A percentile compares a stretch with the other conserved stretches of the same genome.
Evolutionary conservation across 495 filamentous ascomycete species (phyloP).

Genomic region (Margaritispora aquatica): DNA sequence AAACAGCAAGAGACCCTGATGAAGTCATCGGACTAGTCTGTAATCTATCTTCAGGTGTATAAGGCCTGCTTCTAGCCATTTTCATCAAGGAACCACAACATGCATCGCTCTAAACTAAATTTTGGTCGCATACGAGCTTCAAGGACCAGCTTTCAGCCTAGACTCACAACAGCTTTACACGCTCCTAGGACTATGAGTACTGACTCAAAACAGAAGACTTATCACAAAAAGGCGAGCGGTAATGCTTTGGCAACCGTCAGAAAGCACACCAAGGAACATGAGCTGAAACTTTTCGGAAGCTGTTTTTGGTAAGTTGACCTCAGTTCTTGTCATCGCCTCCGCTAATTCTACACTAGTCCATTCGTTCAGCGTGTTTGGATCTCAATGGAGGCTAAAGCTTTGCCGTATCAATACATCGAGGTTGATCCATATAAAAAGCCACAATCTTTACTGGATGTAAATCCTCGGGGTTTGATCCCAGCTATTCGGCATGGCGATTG

Average conservation of each 20-base stretch:
- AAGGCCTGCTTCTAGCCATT: background rate
- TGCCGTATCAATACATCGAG: slow-evolving; percentile 88
- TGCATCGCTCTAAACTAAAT: too few species aligned
- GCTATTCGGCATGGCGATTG: slow-evolving; percentile 78
- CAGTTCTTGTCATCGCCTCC: background rate
- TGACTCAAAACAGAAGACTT: slow-evolving; percentile 55
- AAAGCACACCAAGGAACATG: slow-evolving; percentile 61
- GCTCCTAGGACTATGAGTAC: slow-evolving; percentile 17
- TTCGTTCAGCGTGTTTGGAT: slow-evolving; percentile 98
- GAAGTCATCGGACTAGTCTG: background rate
- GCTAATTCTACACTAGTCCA: slow-evolving; percentile 18
- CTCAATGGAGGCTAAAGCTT: slow-evolving; percentile 76
- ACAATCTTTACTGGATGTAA: slow-evolving; percentile 69
- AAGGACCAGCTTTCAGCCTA: background rate
- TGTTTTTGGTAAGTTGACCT: slow-evolving; percentile 73
- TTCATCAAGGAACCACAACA: background rate
- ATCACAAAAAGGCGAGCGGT: slow-evolving; percentile 80
- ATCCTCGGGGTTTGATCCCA: slow-evolving; percentile 84
- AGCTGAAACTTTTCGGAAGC: slow-evolving; percentile 78
- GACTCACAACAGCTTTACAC: background rate
- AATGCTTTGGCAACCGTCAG: slow-evolving; percentile 66
- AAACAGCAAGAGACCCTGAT: background rate
- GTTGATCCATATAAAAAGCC: slow-evolving; percentile 85
- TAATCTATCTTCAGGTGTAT: background rate
- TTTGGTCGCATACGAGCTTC: background rate